Evolutionary conservation across 495 filamentous ascomycete species (phyloP).

Genomic region (Staphylotrichum tortipilum): DNA sequence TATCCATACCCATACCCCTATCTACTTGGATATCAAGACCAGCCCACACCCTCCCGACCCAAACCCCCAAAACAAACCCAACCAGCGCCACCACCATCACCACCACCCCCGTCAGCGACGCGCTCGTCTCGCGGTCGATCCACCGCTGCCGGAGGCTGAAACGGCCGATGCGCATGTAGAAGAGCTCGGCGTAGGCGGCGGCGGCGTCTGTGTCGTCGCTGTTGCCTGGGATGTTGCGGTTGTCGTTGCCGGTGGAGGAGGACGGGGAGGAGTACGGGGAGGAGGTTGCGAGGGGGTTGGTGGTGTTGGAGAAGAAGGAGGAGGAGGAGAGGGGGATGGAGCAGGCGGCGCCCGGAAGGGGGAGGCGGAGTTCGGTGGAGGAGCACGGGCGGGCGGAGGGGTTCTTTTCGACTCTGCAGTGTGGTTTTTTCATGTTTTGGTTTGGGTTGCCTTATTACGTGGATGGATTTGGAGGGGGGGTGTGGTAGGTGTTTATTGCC

Average conservation of each 20-base stretch:
- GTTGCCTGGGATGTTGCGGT: no score
- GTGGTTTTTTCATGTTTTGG: neutral
- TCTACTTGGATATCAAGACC: neutral
- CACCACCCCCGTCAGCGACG: conserved; percentile 12
- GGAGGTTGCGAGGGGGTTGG: no score
- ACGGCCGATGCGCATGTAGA: conserved; percentile 20
- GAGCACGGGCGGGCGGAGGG: conserved; percentile 2
- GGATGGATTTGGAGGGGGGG: no score
- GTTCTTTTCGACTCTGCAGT: conserved; percentile 22
- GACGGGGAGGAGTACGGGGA: no score
- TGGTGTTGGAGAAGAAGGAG: no score
- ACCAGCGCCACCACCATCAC: neutral
- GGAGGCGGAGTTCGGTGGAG: conserved; percentile 8
- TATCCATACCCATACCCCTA: no score
- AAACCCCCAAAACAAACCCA: conserved; percentile 12
- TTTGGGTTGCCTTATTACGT: neutral
- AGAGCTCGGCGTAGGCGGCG: conserved; percentile 13
- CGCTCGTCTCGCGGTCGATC: conserved; percentile 18
- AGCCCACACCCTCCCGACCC: neutral
- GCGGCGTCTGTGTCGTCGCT: no score
- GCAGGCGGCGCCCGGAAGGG: no score
- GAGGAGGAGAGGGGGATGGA: no score
- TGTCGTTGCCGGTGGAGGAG: no score
- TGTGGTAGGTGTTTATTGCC: conserved; percentile 11
- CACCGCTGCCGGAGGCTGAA: conserved; percentile 18